Base-by-base conservation (phyloP, 176 grass and related monocot genomes). In the Triticum monococcum region DNA sequence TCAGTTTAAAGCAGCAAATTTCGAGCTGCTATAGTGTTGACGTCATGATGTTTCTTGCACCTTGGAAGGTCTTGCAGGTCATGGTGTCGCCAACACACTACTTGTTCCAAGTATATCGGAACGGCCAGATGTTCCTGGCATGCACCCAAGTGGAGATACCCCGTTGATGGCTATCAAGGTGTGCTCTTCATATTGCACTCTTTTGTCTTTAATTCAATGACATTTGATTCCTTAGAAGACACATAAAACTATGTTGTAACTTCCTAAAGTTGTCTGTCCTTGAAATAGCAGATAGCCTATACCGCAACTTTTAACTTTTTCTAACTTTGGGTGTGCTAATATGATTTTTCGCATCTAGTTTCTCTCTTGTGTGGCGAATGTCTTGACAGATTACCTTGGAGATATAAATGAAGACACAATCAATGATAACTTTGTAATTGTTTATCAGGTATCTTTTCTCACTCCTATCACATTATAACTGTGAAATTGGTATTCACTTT, bases 341-440 rank as follows among this genome's bases (percentile, higher is more conserved):
- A 83, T 83, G 37, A 72, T 90, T 52, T 64, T 31, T 14, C 16
- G 24, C 65, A 86, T 74, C 48, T 81, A 97, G 91, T 93, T 98
- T 80, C 96, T 95, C 81, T 89, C 89, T 65, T 87, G 96, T 11
- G 80, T 95, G 18, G 93, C 89, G 26, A 91, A 95, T 87, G 88
- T 98, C 73, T 85, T 98, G 84, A 89, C 88, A 36, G 89, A 94
- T 77, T 95, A 98, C 71, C 91, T 98, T 54, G 93, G 96, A 60
- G 88, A 83, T 77, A 65, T 98, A 63, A 92, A 95, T 80, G 93
- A 95, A 84, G 96, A 98, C 40, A 86, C 90, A 60, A 87, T 98
- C 23, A 98, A 98, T 81, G 96, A 95, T 70, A 98, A 98, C 85
- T 98, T 95, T 25, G 90, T 98, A 77, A 87, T 98, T 86, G 96